Conservation (phyloP, 1,139 yeast species). For the Pichia sp. region DNA sequence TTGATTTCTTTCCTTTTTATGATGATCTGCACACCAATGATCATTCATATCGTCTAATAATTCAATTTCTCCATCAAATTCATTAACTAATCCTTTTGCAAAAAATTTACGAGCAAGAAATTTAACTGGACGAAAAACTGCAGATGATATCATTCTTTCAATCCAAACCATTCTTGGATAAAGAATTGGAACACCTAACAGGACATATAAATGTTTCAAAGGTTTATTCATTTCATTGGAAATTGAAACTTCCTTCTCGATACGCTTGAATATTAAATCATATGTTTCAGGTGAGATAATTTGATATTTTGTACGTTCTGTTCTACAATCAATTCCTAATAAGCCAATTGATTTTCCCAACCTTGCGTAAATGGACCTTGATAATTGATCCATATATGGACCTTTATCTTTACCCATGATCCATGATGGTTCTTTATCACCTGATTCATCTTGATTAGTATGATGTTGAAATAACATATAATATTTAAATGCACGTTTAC, state of each 20-base stretch:
- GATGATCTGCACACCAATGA: slow-evolving; percentile 91
- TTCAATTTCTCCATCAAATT: slow-evolving; percentile 87
- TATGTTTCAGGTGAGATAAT: slow-evolving; percentile 57
- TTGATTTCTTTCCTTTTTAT: slow-evolving; percentile 33
- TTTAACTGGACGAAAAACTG: slow-evolving; percentile 57
- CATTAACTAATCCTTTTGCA: slow-evolving; percentile 69
- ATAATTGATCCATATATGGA: slow-evolving; percentile 57
- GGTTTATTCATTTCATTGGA: slow-evolving; percentile 39
- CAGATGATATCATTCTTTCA: slow-evolving; percentile 64
- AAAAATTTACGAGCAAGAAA: slow-evolving; percentile 59
- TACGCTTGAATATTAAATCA: slow-evolving; percentile 50
- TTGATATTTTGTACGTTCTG: slow-evolving; percentile 67
- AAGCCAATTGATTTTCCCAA: slow-evolving; percentile 70
- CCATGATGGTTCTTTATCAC: slow-evolving; percentile 49
- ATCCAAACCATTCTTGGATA: slow-evolving; percentile 92
- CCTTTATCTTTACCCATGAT: slow-evolving; percentile 48
- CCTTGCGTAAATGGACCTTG: slow-evolving; percentile 64
- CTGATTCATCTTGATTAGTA: slow-evolving; percentile 43
- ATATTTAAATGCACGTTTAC: slow-evolving; percentile 73
- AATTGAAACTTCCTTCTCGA: slow-evolving; percentile 44
- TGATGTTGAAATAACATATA: slow-evolving; percentile 92
- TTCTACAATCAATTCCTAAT: slow-evolving; percentile 84
- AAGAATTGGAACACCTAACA: slow-evolving; percentile 91
- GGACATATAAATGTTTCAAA: slow-evolving; percentile 67
- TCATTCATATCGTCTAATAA: slow-evolving; percentile 88